Evolutionary conservation across 805 yeast genomes (phyloP).

Genomic region (Saccharomycopsis sp.): DNA sequence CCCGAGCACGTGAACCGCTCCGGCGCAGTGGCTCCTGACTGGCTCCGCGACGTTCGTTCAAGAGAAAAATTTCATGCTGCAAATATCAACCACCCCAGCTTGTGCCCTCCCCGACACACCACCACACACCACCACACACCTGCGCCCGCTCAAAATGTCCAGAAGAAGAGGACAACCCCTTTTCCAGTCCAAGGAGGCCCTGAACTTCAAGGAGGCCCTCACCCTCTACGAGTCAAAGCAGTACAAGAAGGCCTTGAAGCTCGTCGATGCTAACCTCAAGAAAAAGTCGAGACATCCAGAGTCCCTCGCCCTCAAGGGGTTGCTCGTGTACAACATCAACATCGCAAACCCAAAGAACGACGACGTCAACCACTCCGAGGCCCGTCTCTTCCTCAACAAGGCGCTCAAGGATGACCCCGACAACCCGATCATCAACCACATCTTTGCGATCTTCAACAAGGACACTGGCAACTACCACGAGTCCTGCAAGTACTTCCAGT

Average conservation of each 20-base stretch:
- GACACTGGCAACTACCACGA: conserved; percentile 60
- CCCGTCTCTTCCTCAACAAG: conserved; percentile 46
- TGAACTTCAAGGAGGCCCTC: conserved; percentile 73
- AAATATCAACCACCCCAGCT: too few species aligned
- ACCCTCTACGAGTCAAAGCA: conserved; percentile 77
- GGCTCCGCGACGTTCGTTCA: too few species aligned
- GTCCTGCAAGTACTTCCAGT: conserved; percentile 71
- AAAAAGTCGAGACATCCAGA: conserved; percentile 73
- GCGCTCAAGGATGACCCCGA: conserved; percentile 54
- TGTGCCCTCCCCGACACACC: too few species aligned
- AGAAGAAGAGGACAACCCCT: conserved; percentile 12
- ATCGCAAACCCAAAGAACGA: conserved; percentile 32
- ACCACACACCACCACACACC: too few species aligned
- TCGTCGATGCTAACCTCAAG: conserved; percentile 68
- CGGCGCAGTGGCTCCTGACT: too few species aligned
- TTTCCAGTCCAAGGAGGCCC: conserved; percentile 55
- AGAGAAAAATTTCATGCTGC: too few species aligned
- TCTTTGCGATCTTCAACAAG: conserved; percentile 79
- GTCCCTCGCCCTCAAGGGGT: conserved; percentile 78
- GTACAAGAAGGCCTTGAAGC: conserved; percentile 77
- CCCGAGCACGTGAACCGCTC: too few species aligned
- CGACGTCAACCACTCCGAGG: conserved; percentile 31
- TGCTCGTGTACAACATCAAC: conserved; percentile 46
- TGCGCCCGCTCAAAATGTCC: too few species aligned
- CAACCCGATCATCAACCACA: conserved; percentile 73